Evolutionary conservation across 2,329 filamentous ascomycete genomes (phyloP), one percentile per base, ranked within the genome.

Genomic region (Alternaria sp.): DNA sequence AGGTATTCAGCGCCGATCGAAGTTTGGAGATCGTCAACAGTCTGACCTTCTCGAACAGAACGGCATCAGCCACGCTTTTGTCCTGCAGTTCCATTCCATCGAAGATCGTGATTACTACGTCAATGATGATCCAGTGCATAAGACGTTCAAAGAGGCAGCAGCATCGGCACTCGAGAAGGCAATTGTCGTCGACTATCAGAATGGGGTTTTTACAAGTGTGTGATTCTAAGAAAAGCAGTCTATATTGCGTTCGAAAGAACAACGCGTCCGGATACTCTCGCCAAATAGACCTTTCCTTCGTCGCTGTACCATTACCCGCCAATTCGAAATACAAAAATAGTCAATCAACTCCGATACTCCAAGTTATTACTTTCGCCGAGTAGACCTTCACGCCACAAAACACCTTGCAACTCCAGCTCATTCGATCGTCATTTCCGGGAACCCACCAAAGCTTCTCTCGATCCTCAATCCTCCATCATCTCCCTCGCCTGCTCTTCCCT

Each of bases 21-120:
- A 15, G 33, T 12, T 3, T 15, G 6, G 86, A 85, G 63, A 84
- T 85, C 3, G 15, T 21, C 25, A 15, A 6, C 82, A 85, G 2
- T 88, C 59, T 78, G 81, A 6, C 80, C 82, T 83, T 30, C 14
- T n/a, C 30, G 8, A 45, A 15, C 54, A 84, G 81, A 70, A 78
- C 57, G 81, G 80, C 15, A 70, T 82, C n/a, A 81, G 79, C 23
- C 81, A 84, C 60, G 82, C 78, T 3, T 84, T 84, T 56, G 75
- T 83, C 12, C 69, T 82, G 15, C 76, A 81, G 50, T 84, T 84
- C 63, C 71, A 72, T 15, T 78, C 73, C n/a, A 59, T 71, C 4
- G 78, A 79, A 45, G 81, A 84, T 56, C 74, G 82, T 26, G 77
- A 83, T 58, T 83, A 81, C 63, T 84, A 84, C 60, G 78, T 83